phyloP scores from a whole-genome alignment of 2,329 filamentous ascomycete genomes.

The Colletotrichum zoysiae region DNA sequence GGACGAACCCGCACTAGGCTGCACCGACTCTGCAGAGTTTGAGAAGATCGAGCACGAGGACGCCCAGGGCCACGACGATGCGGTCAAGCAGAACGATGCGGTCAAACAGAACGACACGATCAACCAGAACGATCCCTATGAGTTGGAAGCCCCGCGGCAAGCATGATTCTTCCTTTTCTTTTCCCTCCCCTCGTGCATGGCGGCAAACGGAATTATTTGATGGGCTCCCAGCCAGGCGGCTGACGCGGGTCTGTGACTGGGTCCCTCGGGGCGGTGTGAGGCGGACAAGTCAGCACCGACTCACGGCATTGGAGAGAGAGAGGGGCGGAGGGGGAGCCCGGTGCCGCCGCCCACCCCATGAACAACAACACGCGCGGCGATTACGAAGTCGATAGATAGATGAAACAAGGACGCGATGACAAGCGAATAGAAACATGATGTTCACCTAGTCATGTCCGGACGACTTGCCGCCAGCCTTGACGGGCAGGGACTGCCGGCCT shows the following conservation, averaged over 20 bases:
- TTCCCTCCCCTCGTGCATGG: background rate
- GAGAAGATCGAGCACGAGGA: slow-evolving; percentile 27
- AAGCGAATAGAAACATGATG: slow-evolving; percentile 27
- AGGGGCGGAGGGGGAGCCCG: background rate
- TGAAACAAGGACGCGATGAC: slow-evolving; percentile 29
- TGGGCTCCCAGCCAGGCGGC: slow-evolving; percentile 29
- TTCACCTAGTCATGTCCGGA: slow-evolving; percentile 16
- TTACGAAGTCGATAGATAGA: slow-evolving; percentile 28
- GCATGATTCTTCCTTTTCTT: background rate
- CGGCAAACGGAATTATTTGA: slow-evolving; percentile 37
- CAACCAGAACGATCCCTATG: slow-evolving; percentile 26
- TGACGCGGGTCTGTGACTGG: slow-evolving; percentile 35
- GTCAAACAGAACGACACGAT: slow-evolving; percentile 11
- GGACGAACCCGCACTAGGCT: slow-evolving; percentile 20
- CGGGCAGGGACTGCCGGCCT: background rate
- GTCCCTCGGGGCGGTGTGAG: slow-evolving; percentile 33
- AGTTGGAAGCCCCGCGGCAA: background rate
- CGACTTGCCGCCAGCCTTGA: slow-evolving; percentile 28
- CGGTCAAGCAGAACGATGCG: slow-evolving; percentile 18
- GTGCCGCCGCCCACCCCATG: slow-evolving; percentile 1
- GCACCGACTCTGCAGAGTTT: slow-evolving; percentile 35
- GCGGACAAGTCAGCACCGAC: slow-evolving; percentile 27
- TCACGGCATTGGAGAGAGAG: slow-evolving; percentile 13
- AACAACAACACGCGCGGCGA: slow-evolving; percentile 6
- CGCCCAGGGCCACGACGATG: slow-evolving; percentile 6